A percentile compares a stretch with the other conserved stretches of the same genome.
Evolutionary conservation across 2,329 filamentous ascomycete species (phyloP).

Genomic region (Rhynchosporium secalis): DNA sequence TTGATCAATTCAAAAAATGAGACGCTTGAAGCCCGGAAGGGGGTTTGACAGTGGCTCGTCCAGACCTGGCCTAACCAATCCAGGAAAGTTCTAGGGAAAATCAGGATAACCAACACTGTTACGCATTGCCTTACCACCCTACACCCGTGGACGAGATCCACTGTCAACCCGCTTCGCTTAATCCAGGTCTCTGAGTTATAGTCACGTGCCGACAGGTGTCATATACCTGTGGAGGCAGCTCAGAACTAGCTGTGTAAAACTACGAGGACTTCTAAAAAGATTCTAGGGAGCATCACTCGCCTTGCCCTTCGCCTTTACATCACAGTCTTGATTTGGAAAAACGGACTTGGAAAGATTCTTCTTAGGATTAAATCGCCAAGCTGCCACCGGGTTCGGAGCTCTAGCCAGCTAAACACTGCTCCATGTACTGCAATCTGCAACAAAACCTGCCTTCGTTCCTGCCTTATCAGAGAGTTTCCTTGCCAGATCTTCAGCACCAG

Average conservation of each 20-base stretch:
- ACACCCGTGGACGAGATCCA: no score
- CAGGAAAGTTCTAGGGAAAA: no score
- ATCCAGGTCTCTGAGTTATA: no score
- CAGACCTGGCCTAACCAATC: no score
- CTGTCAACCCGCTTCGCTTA: no score
- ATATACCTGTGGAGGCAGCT: no score
- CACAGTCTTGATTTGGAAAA: background rate
- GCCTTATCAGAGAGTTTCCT: slow-evolving; percentile 10
- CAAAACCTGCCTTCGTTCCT: slow-evolving; percentile 5
- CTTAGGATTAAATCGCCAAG: background rate
- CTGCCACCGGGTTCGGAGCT: slow-evolving; percentile 3
- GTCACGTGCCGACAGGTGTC: no score
- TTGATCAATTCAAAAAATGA: no score
- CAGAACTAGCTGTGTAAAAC: background rate
- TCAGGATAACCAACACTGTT: no score
- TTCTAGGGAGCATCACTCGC: background rate
- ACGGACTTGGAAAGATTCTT: background rate
- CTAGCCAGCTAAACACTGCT: slow-evolving; percentile 11
- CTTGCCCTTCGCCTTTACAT: background rate
- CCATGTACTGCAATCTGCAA: slow-evolving; percentile 11
- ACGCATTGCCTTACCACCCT: no score
- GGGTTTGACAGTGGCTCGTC: no score
- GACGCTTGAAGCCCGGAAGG: no score
- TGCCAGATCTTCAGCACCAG: slow-evolving; percentile 10
- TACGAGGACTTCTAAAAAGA: slow-evolving; percentile 1